Base-by-base conservation (phyloP, 2,329 filamentous ascomycete species). In the Colletotrichum liaoningense region DNA sequence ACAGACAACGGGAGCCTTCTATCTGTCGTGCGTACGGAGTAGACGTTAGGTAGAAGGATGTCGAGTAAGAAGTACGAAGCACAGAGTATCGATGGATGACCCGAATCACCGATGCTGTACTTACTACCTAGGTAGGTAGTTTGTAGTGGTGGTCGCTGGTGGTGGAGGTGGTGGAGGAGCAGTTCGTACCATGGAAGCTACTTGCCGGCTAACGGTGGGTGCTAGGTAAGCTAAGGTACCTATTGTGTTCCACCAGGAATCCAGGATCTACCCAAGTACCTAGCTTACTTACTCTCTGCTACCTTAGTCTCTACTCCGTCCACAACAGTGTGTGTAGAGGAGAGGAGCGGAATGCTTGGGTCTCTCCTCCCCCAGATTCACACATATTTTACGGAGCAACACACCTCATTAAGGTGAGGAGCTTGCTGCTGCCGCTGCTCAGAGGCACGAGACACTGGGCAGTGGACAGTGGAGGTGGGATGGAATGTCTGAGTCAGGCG, bases 401-500 rank as follows among this genome's bases (percentile, higher is more conserved):
- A 42, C 38, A 7, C 14, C 38, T 42, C 63, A 55, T 8, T 49
- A 49, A 49, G 42, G 42, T 49, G 42, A 49, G 42, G 42, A n/a
- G n/a, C 52, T 55, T 55, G 52, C n/a, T 14, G 24, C 52, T 26
- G 52, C 52, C 22, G 33, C 33, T 24, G 22, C 9, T 54, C 24
- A 11, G 52, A 12, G 24, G 52, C 52, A 54, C 22, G 16, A 16
- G 38, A 14, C 38, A 42, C 33, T 35, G 16, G 38, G 38, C 38
- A 42, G 14, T 42, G 22, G 11, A 22, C 22, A n/a, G 6, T n/a
- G 42, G 42, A 49, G 42, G 42, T 49, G 42, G 42, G 42, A 49
- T 35, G 42, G 26, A n/a, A 59, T 56, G 67, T 70, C 60, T 66
- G 67, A 73, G 67, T 73, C 67, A 70, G 67, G 67, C 58, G 49